Evolutionary conservation across 441 rosid genomes (phyloP).

Genomic region (Hura crepitans): DNA sequence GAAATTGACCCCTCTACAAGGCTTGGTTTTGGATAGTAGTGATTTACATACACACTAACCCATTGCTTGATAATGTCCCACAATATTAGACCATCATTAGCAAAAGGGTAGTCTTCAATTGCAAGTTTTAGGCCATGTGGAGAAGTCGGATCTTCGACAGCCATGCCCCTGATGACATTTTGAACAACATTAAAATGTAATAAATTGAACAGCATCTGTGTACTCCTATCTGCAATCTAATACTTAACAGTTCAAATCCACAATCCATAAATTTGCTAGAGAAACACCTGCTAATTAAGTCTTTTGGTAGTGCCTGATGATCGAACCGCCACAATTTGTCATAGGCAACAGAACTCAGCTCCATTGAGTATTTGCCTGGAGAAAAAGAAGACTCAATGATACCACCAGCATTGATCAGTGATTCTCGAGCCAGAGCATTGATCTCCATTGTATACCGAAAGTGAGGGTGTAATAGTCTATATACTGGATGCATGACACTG

Average conservation of each 20-base stretch:
- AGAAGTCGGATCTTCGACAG: conserved; percentile 42
- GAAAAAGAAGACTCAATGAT: conserved; percentile 52
- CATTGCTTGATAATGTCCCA: conserved; percentile 58
- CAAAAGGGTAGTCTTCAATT: conserved; percentile 62
- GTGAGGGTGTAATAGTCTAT: conserved; percentile 56
- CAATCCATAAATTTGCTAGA: too few species aligned
- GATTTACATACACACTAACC: conserved; percentile 52
- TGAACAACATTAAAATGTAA: background rate
- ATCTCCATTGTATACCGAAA: conserved; percentile 80
- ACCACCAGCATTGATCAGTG: conserved; percentile 52
- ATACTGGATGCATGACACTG: conserved; percentile 67
- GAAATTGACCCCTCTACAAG: too few species aligned
- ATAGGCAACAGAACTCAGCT: conserved; percentile 53
- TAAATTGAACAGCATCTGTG: background rate
- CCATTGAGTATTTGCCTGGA: conserved; percentile 44
- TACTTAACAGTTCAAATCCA: too few species aligned
- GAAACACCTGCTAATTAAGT: conserved; percentile 49
- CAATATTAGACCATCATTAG: conserved; percentile 51
- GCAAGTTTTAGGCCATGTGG: conserved; percentile 49
- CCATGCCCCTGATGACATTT: conserved; percentile 45
- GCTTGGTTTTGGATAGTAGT: conserved; percentile 41
- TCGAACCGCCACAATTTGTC: conserved; percentile 64
- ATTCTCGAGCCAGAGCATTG: conserved; percentile 58
- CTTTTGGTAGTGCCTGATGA: conserved; percentile 47
- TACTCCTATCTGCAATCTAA: background rate